These are phyloP conservation scores for Gautieria morchelliformis DNA, from an alignment of 768 basidiomycete species.

Conservation along the genomic window DNA sequence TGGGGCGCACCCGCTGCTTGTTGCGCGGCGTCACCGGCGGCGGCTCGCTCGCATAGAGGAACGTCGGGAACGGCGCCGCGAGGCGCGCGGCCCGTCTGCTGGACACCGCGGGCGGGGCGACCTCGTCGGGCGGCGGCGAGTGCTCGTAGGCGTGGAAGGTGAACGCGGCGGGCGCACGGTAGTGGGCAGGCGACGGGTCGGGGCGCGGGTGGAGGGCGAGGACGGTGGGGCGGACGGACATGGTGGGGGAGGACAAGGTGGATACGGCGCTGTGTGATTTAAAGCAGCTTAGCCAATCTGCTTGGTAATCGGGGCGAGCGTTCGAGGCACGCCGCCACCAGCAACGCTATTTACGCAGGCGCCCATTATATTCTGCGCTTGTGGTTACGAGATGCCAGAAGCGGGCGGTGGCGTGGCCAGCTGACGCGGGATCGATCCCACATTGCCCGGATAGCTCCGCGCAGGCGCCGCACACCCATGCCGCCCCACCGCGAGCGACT, in stretches of 20 bases:
- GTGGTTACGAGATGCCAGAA: neutral
- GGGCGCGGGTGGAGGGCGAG: neutral
- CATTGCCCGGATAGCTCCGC: no score
- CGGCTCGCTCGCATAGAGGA: conserved; percentile 3
- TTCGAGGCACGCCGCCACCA: neutral
- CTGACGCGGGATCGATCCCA: no score
- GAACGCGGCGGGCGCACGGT: conserved; percentile 8
- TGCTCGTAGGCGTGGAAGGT: conserved; percentile 10
- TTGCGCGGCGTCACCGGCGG: conserved; percentile 24
- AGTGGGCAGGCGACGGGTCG: neutral
- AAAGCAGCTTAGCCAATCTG: neutral
- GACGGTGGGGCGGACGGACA: neutral
- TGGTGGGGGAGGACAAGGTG: conserved; percentile 11
- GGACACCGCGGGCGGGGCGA: neutral
- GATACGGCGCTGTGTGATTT: conserved; percentile 9
- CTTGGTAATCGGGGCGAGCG: neutral
- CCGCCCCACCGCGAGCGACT: conserved; percentile 18
- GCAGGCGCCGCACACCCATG: no score
- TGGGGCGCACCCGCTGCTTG: conserved; percentile 75
- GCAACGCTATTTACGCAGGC: neutral
- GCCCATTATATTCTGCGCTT: neutral
- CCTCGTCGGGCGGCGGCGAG: conserved; percentile 20
- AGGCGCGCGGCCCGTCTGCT: neutral
- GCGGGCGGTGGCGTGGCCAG: no score
- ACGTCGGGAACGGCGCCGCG: neutral